phyloP scores from a whole-genome alignment of 768 basidiomycete genomes.

The Rhizopogon sp. region DNA sequence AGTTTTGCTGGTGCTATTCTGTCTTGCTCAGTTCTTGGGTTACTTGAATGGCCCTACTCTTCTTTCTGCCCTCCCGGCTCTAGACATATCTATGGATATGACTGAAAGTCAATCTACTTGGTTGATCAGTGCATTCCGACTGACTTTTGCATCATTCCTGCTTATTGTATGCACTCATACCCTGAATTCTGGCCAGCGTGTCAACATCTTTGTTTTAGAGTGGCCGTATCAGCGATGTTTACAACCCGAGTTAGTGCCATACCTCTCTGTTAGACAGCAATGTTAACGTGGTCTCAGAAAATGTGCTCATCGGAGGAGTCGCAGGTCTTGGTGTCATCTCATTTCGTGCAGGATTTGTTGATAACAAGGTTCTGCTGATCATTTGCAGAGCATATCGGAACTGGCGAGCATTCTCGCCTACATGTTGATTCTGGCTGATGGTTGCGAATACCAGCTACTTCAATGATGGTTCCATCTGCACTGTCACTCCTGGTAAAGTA shows the following conservation, averaged over 20 bases:
- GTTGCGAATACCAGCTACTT: conserved; percentile 27
- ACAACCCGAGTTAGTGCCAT: conserved; percentile 32
- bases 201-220: conserved; percentile 19
- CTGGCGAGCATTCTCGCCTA: conserved; percentile 24
- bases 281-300: conserved; percentile 22
- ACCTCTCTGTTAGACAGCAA: neutral
- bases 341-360: conserved; percentile 47
- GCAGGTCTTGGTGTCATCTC: conserved; percentile 37
- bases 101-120: conserved; percentile 28
- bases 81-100: conserved; percentile 18
- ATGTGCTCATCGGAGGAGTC: conserved; percentile 37
- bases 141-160: conserved; percentile 40
- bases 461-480: conserved; percentile 47
- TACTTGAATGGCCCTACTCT: conserved; percentile 37
- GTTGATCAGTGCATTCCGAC: conserved; percentile 38
- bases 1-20: conserved; percentile 31
- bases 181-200: neutral
- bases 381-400: conserved; percentile 47
- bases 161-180: conserved; percentile 23
- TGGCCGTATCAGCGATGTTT: conserved; percentile 34
- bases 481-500: conserved; percentile 44
- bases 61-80: conserved; percentile 33
- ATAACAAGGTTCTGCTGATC: conserved; percentile 42
- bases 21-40: conserved; percentile 39
- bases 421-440: neutral